Evolutionary conservation across 2,329 filamentous ascomycete species (phyloP).

Genomic region (Claviceps sorghi): DNA sequence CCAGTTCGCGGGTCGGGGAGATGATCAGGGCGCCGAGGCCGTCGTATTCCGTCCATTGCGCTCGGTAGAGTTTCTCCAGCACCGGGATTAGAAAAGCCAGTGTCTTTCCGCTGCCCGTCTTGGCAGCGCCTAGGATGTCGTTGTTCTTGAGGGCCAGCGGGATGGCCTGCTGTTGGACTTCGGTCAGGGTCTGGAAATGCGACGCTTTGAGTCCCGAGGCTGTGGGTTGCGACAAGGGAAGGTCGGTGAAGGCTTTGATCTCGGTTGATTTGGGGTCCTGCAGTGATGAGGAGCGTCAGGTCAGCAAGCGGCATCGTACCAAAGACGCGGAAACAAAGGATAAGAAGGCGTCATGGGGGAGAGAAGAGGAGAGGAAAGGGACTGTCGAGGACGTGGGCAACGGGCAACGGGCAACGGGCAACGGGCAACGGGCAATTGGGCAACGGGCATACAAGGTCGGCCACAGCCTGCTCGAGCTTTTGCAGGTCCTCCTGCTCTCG

Average conservation of each 20-base stretch:
- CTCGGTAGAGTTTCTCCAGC: slow-evolving; percentile 79
- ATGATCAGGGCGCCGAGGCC: slow-evolving; percentile 86
- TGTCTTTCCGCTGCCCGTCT: slow-evolving; percentile 91
- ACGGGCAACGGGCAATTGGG: neutral
- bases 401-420: neutral
- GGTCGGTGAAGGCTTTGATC: slow-evolving; percentile 59
- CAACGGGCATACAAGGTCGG: slow-evolving; percentile 16
- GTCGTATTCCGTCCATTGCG: slow-evolving; percentile 80
- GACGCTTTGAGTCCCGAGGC: slow-evolving; percentile 64
- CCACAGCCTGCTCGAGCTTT: slow-evolving; percentile 19
- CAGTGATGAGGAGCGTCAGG: neutral
- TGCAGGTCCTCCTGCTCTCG: slow-evolving; percentile 22
- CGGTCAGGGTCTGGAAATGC: slow-evolving; percentile 81
- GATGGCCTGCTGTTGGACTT: slow-evolving; percentile 83
- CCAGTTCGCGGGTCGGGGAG: slow-evolving; percentile 85
- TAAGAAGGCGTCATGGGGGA: no score
- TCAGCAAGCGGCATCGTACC: neutral
- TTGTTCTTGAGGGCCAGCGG: slow-evolving; percentile 70
- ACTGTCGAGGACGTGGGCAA: neutral
- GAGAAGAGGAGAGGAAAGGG: no score
- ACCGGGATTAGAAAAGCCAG: slow-evolving; percentile 85
- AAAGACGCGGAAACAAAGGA: neutral
- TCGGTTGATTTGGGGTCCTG: slow-evolving; percentile 46
- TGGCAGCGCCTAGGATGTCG: slow-evolving; percentile 87
- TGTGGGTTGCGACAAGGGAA: slow-evolving; percentile 76